A percentile compares a stretch with the other conserved stretches of the same genome.
phyloP scores from a whole-genome alignment of 495 filamentous ascomycete genomes.

The Monascus purpureus region DNA sequence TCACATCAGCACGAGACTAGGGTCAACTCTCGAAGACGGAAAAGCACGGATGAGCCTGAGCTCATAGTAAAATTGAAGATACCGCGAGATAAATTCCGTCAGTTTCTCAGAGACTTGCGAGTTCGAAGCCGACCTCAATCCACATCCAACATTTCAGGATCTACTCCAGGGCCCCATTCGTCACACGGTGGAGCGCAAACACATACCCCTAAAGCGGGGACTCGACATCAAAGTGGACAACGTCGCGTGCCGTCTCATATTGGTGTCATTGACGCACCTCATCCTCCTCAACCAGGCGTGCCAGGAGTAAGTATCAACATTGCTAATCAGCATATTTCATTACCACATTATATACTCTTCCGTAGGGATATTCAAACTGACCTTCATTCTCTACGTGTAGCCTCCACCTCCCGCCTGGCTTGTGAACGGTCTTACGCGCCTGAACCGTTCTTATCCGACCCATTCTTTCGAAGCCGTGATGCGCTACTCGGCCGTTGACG shows the following conservation, averaged over 20 bases:
- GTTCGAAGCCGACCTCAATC: conserved; percentile 25
- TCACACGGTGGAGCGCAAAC: conserved; percentile 21
- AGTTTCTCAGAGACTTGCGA: conserved; percentile 39
- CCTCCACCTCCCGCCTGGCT: conserved; percentile 78
- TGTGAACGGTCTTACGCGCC: conserved; percentile 41
- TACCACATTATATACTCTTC: too few species aligned
- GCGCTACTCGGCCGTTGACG: conserved; percentile 68
- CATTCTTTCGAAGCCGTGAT: conserved; percentile 78
- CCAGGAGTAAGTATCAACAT: conserved; percentile 46
- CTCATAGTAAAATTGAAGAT: conserved; percentile 64
- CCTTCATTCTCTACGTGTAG: conserved; percentile 25
- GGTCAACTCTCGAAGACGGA: conserved; percentile 49
- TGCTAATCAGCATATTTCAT: too few species aligned
- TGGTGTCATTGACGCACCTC: conserved; percentile 49
- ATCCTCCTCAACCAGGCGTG: conserved; percentile 39
- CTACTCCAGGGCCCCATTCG: conserved; percentile 22
- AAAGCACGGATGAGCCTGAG: conserved; percentile 50
- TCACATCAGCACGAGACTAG: conserved; percentile 56
- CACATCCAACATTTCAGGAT: conserved; percentile 6
- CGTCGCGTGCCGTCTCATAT: conserved; percentile 30
- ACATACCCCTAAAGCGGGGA: conserved; percentile 11
- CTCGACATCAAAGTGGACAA: conserved; percentile 7
- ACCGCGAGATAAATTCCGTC: conserved; percentile 41
- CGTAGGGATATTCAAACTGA: too few species aligned
- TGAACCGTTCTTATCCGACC: conserved; percentile 51